Conservation (phyloP, 176 grass and related monocot species). For the Microstegium vimineum region DNA sequence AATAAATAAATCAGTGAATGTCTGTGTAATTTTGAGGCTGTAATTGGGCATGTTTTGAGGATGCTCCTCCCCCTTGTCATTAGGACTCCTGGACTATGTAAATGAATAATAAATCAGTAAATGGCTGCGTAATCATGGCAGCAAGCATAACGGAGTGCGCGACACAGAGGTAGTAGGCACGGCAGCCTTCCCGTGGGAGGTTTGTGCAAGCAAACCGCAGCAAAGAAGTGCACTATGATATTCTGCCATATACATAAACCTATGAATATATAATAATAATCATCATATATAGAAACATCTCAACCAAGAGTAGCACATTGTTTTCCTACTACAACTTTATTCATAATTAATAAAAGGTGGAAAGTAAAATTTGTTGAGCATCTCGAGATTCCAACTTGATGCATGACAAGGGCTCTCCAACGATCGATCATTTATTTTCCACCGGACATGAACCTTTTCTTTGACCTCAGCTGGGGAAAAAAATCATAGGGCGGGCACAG, state of each 20-base stretch:
- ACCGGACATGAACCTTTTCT: not conserved
- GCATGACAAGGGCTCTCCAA: not conserved
- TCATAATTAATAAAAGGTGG: not conserved
- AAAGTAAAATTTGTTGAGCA: not conserved
- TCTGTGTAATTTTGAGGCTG: not conserved
- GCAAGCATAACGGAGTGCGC: too few relatives aligned
- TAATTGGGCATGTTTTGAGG: not conserved
- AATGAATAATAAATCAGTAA: too few relatives aligned
- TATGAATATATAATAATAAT: not conserved
- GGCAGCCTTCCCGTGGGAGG: too few relatives aligned
- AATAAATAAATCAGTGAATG: not conserved
- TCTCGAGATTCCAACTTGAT: not conserved
- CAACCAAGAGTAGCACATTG: not conserved
- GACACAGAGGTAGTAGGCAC: too few relatives aligned
- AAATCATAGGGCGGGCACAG: not conserved
- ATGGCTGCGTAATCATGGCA: too few relatives aligned
- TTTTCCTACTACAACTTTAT: not conserved
- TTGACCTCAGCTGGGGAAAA: conserved; percentile 7
- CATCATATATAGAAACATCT: not conserved
- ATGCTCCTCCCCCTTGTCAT: too few relatives aligned
- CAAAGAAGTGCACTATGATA: too few relatives aligned
- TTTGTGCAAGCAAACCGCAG: not conserved
- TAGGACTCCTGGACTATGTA: too few relatives aligned
- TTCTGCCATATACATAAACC: not conserved
- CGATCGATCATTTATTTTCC: not conserved